These are phyloP conservation scores for Aspergillus calidoustus DNA, from an alignment of 2,329 filamentous ascomycete species.

Conservation along the genomic window DNA sequence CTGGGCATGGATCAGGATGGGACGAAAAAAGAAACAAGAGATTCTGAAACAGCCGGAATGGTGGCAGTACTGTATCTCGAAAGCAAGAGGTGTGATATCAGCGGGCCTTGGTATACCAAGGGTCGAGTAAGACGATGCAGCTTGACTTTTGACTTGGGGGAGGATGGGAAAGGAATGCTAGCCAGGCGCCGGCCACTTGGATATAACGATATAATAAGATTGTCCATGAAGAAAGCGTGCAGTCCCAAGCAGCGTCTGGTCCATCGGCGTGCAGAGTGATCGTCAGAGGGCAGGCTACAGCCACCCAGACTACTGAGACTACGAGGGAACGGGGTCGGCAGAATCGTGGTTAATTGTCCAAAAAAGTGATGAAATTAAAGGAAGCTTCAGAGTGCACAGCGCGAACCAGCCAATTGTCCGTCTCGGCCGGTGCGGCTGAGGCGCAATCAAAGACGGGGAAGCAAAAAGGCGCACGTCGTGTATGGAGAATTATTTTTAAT, in stretches of 20 bases:
- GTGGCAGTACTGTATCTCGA: slow-evolving; percentile 19
- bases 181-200: background rate
- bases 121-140: background rate
- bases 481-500: slow-evolving; percentile 21
- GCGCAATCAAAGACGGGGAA: slow-evolving; percentile 22
- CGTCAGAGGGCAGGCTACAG: slow-evolving; percentile 24
- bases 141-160: background rate
- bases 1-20: slow-evolving; percentile 14
- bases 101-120: slow-evolving; percentile 3
- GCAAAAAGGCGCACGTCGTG: slow-evolving; percentile 15
- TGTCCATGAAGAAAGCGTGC: slow-evolving; percentile 10
- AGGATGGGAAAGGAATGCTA: background rate
- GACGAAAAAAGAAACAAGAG: slow-evolving; percentile 10
- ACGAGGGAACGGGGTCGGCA: background rate
- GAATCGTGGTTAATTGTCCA: slow-evolving; percentile 12
- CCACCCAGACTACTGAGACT: background rate
- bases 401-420: slow-evolving; percentile 12
- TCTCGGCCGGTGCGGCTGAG: slow-evolving; percentile 25
- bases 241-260: slow-evolving; percentile 12
- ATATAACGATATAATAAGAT: slow-evolving; percentile 13
- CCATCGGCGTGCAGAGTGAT: slow-evolving; percentile 26
- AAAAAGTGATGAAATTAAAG: background rate
- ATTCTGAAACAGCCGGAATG: slow-evolving; percentile 18
- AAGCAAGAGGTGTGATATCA: slow-evolving; percentile 2
- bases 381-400: slow-evolving; percentile 5